Conservation (phyloP, 176 grass and related monocot genomes). For the Hordeum marinum region DNA sequence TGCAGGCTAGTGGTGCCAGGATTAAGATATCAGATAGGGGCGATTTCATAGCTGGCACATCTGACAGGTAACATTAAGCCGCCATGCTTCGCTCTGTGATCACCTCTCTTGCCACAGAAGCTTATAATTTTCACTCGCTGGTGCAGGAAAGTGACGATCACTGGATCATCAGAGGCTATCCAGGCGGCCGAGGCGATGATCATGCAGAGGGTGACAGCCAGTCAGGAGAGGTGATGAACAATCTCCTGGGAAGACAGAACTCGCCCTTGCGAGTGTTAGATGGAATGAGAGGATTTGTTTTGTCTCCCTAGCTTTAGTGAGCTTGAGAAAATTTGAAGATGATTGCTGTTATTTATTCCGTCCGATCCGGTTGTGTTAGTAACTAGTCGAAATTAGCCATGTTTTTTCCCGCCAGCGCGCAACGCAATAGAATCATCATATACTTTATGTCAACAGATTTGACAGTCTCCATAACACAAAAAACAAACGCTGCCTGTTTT, state of each 20-base stretch:
- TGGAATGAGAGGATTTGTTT: slow-evolving; percentile 4
- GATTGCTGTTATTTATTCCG: slow-evolving; percentile 19
- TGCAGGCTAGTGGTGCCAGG: slow-evolving; percentile 92
- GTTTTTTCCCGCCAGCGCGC: not conserved
- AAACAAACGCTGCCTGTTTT: slow-evolving; percentile 2
- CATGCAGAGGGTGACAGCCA: slow-evolving; percentile 87
- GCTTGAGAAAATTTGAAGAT: slow-evolving; percentile 16
- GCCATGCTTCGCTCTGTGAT: not conserved
- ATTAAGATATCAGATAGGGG: slow-evolving; percentile 99
- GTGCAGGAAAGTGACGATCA: slow-evolving; percentile 94
- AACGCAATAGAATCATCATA: slow-evolving; percentile 10
- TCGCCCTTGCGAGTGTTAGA: not conserved
- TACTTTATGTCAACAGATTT: slow-evolving; percentile 4
- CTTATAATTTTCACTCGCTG: not conserved
- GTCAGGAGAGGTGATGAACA: slow-evolving; percentile 50
- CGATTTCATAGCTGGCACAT: slow-evolving; percentile 82
- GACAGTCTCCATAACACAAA: slow-evolving; percentile 20
- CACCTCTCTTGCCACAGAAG: not conserved
- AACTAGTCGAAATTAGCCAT: slow-evolving; percentile 30
- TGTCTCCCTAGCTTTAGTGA: slow-evolving; percentile 9
- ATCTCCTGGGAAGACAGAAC: not conserved
- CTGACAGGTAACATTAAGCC: slow-evolving; percentile 51
- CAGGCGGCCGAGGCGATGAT: slow-evolving; percentile 81
- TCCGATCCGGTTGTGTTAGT: slow-evolving; percentile 10
- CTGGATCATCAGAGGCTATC: slow-evolving; percentile 75